These are phyloP conservation scores for Podosphaera fusca DNA, from an alignment of 2,329 filamentous ascomycete genomes.

Conservation along the genomic window DNA sequence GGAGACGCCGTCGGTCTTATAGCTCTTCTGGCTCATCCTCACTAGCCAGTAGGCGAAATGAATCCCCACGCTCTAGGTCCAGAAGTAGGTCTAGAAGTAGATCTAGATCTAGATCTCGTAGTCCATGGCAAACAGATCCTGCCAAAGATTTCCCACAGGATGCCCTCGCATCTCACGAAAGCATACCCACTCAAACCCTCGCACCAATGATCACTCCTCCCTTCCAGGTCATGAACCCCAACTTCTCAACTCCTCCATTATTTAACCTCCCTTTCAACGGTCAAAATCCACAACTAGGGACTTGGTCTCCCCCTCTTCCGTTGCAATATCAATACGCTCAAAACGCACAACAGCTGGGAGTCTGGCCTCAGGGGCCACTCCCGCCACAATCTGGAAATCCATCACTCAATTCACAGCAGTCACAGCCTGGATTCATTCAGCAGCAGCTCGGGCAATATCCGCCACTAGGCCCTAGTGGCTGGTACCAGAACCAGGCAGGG, in stretches of 20 bases:
- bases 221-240: conserved; percentile 10
- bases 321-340: conserved; percentile 7
- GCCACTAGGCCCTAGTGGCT: conserved; percentile 9
- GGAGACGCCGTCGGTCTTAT: conserved; percentile 12
- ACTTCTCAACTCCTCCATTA: conserved; percentile 9
- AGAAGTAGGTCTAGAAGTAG: conserved; percentile 7
- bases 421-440: conserved; percentile 4
- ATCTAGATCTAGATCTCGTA: conserved; percentile 2
- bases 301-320: conserved; percentile 8
- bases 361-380: conserved; percentile 8
- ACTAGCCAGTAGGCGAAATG: conserved; percentile 5
- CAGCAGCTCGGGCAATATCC: conserved; percentile 5
- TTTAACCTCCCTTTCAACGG: conserved; percentile 7
- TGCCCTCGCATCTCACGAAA: conserved; percentile 2
- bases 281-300: conserved; percentile 5
- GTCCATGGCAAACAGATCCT: conserved; percentile 2
- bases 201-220: conserved; percentile 6
- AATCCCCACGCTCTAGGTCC: conserved; percentile 6
- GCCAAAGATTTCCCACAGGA: conserved; percentile 1
- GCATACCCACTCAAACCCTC: conserved; percentile 5
- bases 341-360: conserved; percentile 6
- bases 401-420: conserved; percentile 5
- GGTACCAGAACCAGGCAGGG: conserved; percentile 7
- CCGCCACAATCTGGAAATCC: conserved; percentile 11
- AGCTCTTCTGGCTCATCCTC: conserved; percentile 14